Percentiles rank a stretch among this genome's conserved stretches.
Conservation (phyloP, 768 basidiomycete species). For the Mycena amicta region DNA sequence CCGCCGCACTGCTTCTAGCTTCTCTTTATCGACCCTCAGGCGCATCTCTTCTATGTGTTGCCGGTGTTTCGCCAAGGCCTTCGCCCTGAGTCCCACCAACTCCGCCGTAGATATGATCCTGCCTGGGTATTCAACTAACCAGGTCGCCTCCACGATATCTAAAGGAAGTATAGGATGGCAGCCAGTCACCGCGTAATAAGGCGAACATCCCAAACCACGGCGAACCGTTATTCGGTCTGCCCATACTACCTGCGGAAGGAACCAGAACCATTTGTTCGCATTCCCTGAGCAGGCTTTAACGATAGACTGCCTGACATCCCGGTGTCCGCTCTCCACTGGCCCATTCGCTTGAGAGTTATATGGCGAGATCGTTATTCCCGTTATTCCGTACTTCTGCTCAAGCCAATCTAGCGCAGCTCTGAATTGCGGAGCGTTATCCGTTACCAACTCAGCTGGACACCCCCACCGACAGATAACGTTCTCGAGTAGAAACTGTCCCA, state of each 20-base stretch:
- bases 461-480: conserved; percentile 43
- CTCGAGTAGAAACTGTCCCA: conserved; percentile 29
- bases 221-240: conserved; percentile 36
- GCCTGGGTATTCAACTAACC: conserved; percentile 26
- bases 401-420: conserved; percentile 28
- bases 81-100: conserved; percentile 25
- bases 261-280: conserved; percentile 32
- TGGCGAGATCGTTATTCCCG: conserved; percentile 33
- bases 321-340: conserved; percentile 26
- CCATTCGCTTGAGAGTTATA: conserved; percentile 41
- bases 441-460: conserved; percentile 37
- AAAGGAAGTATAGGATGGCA: conserved; percentile 35
- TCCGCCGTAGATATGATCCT: conserved; percentile 24
- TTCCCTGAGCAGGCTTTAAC: conserved; percentile 37
- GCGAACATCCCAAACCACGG: conserved; percentile 33
- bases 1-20: neutral
- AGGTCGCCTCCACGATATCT: conserved; percentile 36
- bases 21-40: neutral
- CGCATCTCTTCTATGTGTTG: conserved; percentile 4
- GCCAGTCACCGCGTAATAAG: conserved; percentile 34
- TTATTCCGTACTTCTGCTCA: conserved; percentile 29
- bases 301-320: conserved; percentile 35
- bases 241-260: conserved; percentile 34
- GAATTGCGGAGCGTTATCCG: conserved; percentile 41
- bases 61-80: conserved; percentile 26